Evolutionary conservation across 225 moss, liverwort and hornwort genomes (phyloP).

Genomic region (Bryum argenteum): DNA sequence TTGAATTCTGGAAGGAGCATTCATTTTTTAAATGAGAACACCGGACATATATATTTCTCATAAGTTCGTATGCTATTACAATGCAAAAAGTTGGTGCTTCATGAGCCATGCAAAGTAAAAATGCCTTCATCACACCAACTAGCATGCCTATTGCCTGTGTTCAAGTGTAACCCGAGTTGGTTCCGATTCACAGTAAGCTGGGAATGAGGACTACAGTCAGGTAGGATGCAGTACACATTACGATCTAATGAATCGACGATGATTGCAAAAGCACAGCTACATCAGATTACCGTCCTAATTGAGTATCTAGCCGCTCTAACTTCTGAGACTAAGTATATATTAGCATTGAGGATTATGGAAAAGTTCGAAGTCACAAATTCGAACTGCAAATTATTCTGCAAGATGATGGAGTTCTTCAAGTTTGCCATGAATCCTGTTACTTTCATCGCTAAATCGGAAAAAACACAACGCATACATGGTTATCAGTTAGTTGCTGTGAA

Average conservation of each 20-base stretch:
- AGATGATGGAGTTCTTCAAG: no score
- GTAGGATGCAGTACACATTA: background rate
- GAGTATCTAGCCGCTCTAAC: no score
- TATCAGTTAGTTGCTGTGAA: slow-evolving; percentile 9
- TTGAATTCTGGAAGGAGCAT: no score
- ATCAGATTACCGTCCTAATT: background rate
- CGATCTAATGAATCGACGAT: slow-evolving; percentile 10
- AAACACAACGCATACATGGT: no score
- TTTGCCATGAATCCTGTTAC: no score
- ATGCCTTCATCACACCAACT: slow-evolving; percentile 72
- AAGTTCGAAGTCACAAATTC: slow-evolving; percentile 1
- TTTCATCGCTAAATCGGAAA: no score
- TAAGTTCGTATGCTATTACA: slow-evolving; percentile 53
- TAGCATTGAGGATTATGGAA: background rate
- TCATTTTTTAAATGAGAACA: no score
- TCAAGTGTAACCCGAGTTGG: slow-evolving; percentile 22
- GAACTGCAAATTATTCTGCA: background rate
- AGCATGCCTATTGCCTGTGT: slow-evolving; percentile 80
- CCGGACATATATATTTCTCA: no score
- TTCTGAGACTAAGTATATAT: no score
- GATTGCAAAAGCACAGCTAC: background rate
- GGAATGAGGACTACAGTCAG: background rate
- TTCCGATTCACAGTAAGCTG: slow-evolving; percentile 11
- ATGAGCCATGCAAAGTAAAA: slow-evolving; percentile 97
- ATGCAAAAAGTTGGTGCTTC: slow-evolving; percentile 73